phyloP scores from a whole-genome alignment of 2,329 filamentous ascomycete species.

The Epichloe aotearoae region DNA sequence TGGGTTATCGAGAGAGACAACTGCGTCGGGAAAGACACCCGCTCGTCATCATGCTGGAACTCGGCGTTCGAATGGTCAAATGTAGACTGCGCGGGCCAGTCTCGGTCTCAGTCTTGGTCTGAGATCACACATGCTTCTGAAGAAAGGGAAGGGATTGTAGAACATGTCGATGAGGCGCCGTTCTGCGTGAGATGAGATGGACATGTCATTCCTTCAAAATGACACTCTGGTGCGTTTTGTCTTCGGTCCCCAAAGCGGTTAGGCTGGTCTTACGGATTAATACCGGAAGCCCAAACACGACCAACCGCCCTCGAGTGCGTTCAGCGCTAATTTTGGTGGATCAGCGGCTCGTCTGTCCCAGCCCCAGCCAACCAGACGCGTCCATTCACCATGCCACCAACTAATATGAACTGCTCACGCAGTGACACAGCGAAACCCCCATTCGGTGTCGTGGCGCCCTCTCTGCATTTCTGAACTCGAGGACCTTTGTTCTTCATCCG shows the following conservation, averaged over 20 bases:
- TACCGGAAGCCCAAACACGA: too few relatives aligned
- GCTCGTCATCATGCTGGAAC: background rate
- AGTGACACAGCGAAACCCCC: too few relatives aligned
- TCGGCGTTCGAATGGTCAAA: background rate
- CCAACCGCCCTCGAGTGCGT: too few relatives aligned
- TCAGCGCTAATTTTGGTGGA: too few relatives aligned
- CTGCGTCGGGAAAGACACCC: background rate
- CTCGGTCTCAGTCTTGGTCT: background rate
- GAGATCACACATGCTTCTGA: background rate
- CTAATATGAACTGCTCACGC: too few relatives aligned
- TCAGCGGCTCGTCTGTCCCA: too few relatives aligned
- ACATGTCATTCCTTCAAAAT: too few relatives aligned
- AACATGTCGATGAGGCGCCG: background rate
- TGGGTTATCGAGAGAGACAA: background rate
- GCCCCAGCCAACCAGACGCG: background rate
- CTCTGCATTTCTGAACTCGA: too few relatives aligned
- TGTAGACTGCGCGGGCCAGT: background rate
- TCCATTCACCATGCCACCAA: background rate
- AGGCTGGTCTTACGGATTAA: background rate
- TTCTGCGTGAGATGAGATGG: background rate
- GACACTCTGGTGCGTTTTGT: background rate
- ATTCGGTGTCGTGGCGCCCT: background rate
- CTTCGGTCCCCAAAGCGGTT: slow-evolving; percentile 12
- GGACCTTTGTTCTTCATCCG: background rate
- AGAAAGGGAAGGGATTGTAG: background rate